Conservation (phyloP, 2,329 filamentous ascomycete genomes). For the Dichotomopilus funicola region DNA sequence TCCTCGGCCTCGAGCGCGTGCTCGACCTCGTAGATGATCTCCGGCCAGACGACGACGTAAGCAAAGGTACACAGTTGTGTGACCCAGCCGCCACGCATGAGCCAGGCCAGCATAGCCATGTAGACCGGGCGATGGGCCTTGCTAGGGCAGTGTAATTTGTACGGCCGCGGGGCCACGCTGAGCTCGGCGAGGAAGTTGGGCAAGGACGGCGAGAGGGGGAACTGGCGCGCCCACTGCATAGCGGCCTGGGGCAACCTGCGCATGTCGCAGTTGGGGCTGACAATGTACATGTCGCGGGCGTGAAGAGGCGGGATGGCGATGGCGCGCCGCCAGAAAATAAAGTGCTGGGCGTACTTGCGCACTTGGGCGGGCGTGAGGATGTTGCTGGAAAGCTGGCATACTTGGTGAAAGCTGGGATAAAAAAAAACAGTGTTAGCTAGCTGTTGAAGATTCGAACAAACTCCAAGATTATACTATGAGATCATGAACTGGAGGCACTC, state of each 20-base stretch:
- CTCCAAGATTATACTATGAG: no score
- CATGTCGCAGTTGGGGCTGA: constrained; percentile 83
- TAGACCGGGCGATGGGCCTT: constrained; percentile 84
- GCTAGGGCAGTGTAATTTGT: constrained; percentile 76
- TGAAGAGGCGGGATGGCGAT: constrained; percentile 88
- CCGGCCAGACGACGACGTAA: constrained; percentile 76
- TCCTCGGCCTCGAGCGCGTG: constrained; percentile 62
- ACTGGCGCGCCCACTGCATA: constrained; percentile 66
- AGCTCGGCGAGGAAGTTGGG: constrained; percentile 82
- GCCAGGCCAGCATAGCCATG: constrained; percentile 86
- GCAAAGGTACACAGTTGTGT: constrained; percentile 88
- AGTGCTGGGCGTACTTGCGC: constrained; percentile 80
- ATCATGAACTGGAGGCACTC: constrained; percentile 25
- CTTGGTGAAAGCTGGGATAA: constrained; percentile 51
- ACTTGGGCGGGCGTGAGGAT: constrained; percentile 74
- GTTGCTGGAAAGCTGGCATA: constrained; percentile 54
- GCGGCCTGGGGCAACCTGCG: constrained; percentile 62
- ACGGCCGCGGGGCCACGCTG: constrained; percentile 73
- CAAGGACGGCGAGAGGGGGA: constrained; percentile 75
- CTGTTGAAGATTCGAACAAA: no score
- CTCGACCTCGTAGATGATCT: constrained; percentile 76
- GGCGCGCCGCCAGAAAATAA: constrained; percentile 93
- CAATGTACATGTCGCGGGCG: constrained; percentile 81
- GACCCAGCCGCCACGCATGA: constrained; percentile 88
- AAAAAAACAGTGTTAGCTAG: no score